Percentiles rank a stretch among this genome's conserved stretches.
phyloP scores from a whole-genome alignment of 2,329 filamentous ascomycete species.

The Claviceps quebecensis region DNA sequence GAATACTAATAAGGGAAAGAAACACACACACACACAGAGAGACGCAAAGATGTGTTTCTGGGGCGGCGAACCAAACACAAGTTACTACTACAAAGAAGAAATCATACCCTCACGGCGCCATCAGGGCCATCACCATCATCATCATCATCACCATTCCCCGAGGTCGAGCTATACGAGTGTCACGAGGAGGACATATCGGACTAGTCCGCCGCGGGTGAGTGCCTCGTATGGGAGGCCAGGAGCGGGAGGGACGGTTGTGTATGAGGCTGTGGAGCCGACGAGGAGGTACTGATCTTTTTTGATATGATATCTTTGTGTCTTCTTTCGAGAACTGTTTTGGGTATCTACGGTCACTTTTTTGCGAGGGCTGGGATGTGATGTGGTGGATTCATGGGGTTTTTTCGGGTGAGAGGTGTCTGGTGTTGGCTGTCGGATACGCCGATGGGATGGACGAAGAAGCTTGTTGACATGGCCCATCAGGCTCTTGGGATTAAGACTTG shows the following conservation, averaged over 20 bases:
- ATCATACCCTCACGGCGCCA: slow-evolving; percentile 30
- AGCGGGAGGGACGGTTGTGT: slow-evolving; percentile 10
- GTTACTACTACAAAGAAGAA: slow-evolving; percentile 44
- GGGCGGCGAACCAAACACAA: slow-evolving; percentile 26
- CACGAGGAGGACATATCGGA: slow-evolving; percentile 21
- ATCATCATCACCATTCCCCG: slow-evolving; percentile 21
- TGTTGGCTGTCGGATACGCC: neutral
- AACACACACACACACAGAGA: too few relatives aligned
- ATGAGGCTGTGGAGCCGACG: neutral
- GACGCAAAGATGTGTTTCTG: slow-evolving; percentile 36
- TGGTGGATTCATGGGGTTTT: neutral
- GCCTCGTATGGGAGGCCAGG: slow-evolving; percentile 10
- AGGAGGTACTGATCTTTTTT: neutral
- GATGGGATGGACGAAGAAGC: neutral
- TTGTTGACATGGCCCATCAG: too few relatives aligned
- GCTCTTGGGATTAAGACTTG: too few relatives aligned
- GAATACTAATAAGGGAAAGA: neutral
- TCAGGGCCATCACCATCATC: slow-evolving; percentile 20
- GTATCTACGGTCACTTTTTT: neutral
- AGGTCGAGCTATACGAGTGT: slow-evolving; percentile 29
- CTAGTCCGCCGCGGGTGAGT: slow-evolving; percentile 31
- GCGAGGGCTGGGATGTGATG: neutral
- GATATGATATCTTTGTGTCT: neutral
- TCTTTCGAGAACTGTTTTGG: neutral
- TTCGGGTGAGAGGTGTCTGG: neutral